Percentiles rank a stretch among this genome's conserved stretches.
These are phyloP conservation scores for Ulvella scutata DNA, from an alignment of 139 green algal species.

Conservation along the genomic window DNA sequence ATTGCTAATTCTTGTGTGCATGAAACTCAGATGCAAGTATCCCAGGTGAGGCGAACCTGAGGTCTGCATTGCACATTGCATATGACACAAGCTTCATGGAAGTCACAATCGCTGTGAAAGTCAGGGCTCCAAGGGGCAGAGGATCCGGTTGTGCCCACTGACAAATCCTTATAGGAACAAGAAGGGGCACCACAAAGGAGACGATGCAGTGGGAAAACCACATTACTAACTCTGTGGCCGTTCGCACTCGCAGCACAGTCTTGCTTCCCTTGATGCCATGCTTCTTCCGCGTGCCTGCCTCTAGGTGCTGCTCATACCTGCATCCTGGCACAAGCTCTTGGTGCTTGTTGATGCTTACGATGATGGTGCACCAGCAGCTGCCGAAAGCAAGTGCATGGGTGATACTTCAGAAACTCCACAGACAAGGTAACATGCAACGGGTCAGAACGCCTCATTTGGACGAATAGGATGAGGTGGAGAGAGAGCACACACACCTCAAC, in stretches of 20 bases:
- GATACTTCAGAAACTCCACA: no score
- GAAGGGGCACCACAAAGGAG: constrained; percentile 4
- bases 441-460: no score
- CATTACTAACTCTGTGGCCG: neutral
- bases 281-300: neutral
- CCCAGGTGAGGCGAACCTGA: constrained; percentile 14
- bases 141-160: constrained; percentile 22
- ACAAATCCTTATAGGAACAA: neutral
- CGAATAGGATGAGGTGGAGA: no score
- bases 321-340: neutral
- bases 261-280: neutral
- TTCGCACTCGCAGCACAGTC: neutral
- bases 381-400: no score
- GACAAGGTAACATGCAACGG: no score
- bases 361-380: neutral
- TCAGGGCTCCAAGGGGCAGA: constrained; percentile 35
- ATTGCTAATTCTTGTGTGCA: no score
- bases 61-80: constrained; percentile 44
- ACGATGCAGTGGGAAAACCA: neutral
- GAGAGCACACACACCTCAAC: neutral
- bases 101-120: constrained; percentile 28
- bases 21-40: neutral
- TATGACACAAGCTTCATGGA: constrained; percentile 42
- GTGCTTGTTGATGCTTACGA: neutral
- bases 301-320: neutral